Percentiles rank a stretch among this genome's conserved stretches.
Evolutionary conservation across 768 basidiomycete genomes (phyloP).

Genomic region (Pholiota conissans): DNA sequence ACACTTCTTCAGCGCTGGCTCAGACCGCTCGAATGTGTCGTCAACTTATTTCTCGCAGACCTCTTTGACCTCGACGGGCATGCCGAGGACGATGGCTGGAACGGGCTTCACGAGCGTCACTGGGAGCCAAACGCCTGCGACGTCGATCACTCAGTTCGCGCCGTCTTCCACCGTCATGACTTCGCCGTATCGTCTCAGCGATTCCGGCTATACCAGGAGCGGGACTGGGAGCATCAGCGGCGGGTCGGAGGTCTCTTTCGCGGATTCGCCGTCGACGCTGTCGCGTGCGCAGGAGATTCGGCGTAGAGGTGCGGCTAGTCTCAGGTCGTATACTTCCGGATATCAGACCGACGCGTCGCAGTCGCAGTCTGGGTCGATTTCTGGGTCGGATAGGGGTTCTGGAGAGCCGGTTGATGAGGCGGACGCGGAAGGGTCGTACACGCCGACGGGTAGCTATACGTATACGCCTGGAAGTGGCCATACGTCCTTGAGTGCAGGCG

Average conservation of each 20-base stretch:
- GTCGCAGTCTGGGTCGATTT: conserved; percentile 26
- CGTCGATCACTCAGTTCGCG: conserved; percentile 41
- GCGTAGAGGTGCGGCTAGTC: conserved; percentile 43
- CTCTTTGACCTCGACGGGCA: conserved; percentile 25
- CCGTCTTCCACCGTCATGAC: conserved; percentile 41
- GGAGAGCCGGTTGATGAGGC: conserved; percentile 57
- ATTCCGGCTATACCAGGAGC: conserved; percentile 43
- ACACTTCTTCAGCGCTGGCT: conserved; percentile 40
- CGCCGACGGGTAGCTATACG: conserved; percentile 18
- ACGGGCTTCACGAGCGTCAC: conserved; percentile 24
- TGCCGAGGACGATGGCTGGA: conserved; percentile 28
- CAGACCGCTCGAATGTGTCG: conserved; percentile 32
- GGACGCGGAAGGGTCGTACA: conserved; percentile 14
- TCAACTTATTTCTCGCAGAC: conserved; percentile 39
- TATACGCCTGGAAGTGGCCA: conserved; percentile 27
- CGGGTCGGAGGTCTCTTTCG: conserved; percentile 35
- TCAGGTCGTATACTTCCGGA: conserved; percentile 43
- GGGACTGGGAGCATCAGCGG: conserved; percentile 22
- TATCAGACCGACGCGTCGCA: conserved; percentile 31
- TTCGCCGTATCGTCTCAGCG: conserved; percentile 46
- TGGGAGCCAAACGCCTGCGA: conserved; percentile 24
- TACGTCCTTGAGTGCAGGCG: conserved; percentile 19
- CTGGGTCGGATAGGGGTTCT: conserved; percentile 36
- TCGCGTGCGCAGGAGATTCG: conserved; percentile 61
- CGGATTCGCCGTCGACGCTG: conserved; percentile 52